These are phyloP conservation scores for Rhizoclosmatium sp. DNA, from an alignment of 192 early-diverging fungal genomes.

Conservation along the genomic window DNA sequence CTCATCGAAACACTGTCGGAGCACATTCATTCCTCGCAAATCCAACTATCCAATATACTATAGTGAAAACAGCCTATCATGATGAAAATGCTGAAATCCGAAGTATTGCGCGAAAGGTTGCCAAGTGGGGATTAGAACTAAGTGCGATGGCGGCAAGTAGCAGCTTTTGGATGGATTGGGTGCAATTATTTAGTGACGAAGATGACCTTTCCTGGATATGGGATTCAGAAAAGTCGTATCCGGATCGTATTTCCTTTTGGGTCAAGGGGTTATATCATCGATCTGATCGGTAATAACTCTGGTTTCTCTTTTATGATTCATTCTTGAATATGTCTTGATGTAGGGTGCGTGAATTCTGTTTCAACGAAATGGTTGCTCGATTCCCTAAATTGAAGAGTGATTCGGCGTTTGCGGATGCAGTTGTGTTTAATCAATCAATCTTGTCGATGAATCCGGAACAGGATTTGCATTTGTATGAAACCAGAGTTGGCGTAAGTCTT, in stretches of 20 bases:
- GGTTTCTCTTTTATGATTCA: not conserved
- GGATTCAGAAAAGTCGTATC: not conserved
- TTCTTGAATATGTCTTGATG: not conserved
- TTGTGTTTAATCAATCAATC: conserved; percentile 29
- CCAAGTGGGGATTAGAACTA: not conserved
- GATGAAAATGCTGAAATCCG: not conserved
- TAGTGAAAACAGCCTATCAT: not conserved
- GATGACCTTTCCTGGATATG: not conserved
- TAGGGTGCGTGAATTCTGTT: conserved; percentile 24
- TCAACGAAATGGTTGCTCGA: not conserved
- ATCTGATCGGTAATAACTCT: not conserved
- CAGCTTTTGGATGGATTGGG: conserved; percentile 11
- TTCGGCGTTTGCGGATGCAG: not conserved
- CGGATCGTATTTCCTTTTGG: not conserved
- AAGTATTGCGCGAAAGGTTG: not conserved
- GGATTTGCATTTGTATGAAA: not conserved
- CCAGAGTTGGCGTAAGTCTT: not conserved
- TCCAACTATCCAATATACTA: conserved; percentile 3
- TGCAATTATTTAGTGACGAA: conserved; percentile 27
- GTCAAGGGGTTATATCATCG: conserved; percentile 23
- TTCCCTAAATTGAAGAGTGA: not conserved
- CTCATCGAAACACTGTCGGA: not conserved
- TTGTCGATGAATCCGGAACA: conserved; percentile 15
- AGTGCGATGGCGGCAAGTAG: not conserved
- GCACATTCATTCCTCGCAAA: not conserved